Base-by-base conservation (phyloP, 441 rosid species). In the Gossypium trilobum region DNA sequence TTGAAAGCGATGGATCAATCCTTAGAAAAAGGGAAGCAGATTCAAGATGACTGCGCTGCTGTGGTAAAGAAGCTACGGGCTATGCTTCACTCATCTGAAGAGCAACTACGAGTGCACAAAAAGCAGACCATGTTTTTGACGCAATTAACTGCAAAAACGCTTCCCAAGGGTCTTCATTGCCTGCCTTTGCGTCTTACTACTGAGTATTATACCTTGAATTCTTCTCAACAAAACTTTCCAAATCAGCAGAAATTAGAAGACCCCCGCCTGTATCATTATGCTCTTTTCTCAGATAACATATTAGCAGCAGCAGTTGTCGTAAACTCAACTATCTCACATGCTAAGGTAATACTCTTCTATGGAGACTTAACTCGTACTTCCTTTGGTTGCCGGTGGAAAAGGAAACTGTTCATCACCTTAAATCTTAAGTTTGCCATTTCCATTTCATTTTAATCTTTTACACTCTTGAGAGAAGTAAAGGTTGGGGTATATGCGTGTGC, bases 161-260 rank as follows among this genome's bases (percentile, higher is more conserved):
- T 92, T 71, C 94, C 99, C 17, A 94, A 92, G 84, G 97, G 99
- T 68, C 90, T 92, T 75, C 99, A 94, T 78, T 92, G 99, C 82
- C 96, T 94, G 74, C 97, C 99, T 5, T 77, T 94, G 70, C 97
- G 95, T 81, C 90, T 94, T 76, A 88, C 97, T 58, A 80, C 86
- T 14, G 97, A 91, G 77, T 94, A 89, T 70, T 88, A 87, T 75
- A 39, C 85, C 31, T 81, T 89, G 79, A 84, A 80, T 80, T 77
- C 91, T 75, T 84, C 93, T 42, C 80, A 87, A 63, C 89, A 77
- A 73, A 86, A 89, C 33, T 89, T 92, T 78, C 84, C 87, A 11
- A 83, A 86, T 82, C 91, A 84, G 75, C 88, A 85, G 78, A 94
- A 82, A 76, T 79, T 92, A 59, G 91, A 94, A 81, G 86, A 90